These are phyloP conservation scores for Juglanconis oblonga DNA, from an alignment of 2,329 filamentous ascomycete genomes.

Conservation along the genomic window DNA sequence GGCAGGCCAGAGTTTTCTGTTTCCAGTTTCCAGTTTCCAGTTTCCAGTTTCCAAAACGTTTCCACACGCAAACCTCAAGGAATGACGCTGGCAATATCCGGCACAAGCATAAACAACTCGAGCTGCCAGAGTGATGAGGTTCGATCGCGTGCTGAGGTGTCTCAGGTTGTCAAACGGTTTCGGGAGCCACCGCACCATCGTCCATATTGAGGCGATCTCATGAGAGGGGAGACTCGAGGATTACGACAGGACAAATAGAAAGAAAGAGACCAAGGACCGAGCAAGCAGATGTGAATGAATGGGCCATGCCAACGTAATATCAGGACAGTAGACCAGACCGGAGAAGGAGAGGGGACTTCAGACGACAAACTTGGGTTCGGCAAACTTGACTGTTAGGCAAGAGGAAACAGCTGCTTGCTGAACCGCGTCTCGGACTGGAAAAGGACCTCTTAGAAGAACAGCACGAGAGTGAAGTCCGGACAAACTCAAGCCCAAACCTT, in stretches of 20 bases:
- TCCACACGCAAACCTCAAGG: not conserved
- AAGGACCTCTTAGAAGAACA: not conserved
- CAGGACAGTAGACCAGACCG: not conserved
- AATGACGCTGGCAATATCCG: not conserved
- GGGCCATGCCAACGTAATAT: not conserved
- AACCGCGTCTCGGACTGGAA: not conserved
- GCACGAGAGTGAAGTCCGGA: no score
- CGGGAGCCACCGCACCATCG: not conserved
- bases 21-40: not conserved
- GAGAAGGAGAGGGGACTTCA: not conserved
- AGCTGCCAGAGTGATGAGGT: not conserved
- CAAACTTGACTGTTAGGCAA: not conserved
- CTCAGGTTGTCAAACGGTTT: conserved; percentile 2
- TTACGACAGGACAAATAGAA: not conserved
- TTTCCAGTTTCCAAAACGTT: not conserved
- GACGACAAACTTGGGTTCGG: conserved; percentile 13
- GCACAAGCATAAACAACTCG: not conserved
- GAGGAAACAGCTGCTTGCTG: not conserved
- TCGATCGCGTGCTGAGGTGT: conserved; percentile 2
- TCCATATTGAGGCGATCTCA: not conserved
- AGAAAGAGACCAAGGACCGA: not conserved
- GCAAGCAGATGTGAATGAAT: not conserved
- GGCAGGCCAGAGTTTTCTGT: not conserved
- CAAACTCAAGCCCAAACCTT: not conserved
- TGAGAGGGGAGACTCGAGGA: not conserved